Conservation (phyloP, 306 rosid species). For the Acacia acuminata region DNA sequence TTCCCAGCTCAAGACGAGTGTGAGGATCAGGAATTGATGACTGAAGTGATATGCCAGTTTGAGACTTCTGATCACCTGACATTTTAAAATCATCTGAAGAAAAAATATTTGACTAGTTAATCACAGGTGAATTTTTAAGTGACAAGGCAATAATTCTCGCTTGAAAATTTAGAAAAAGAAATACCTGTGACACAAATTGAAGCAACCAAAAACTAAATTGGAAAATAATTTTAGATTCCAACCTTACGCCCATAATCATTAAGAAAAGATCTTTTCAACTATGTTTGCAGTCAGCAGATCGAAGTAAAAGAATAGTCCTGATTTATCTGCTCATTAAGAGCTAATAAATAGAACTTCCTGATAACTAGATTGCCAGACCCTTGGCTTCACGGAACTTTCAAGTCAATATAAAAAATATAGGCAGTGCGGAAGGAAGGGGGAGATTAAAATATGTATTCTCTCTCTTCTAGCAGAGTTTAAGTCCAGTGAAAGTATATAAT, state of each 20-base stretch:
- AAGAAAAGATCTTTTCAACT: constrained; percentile 16
- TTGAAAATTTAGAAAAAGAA: not conserved
- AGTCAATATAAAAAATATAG: not conserved
- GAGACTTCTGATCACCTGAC: constrained; percentile 61
- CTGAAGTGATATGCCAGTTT: constrained; percentile 57
- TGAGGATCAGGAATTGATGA: constrained; percentile 49
- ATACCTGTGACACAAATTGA: not conserved
- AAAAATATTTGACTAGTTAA: constrained; percentile 35
- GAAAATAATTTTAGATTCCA: constrained; percentile 14
- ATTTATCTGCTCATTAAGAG: not conserved
- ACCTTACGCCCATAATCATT: constrained; percentile 1
- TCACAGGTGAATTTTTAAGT: constrained; percentile 20
- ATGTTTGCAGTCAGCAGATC: constrained; percentile 1
- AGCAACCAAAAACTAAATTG: constrained; percentile 14
- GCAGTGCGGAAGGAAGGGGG: not conserved
- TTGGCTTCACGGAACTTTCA: not conserved
- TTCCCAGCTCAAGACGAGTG: constrained; percentile 75
- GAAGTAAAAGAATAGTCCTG: constrained; percentile 18
- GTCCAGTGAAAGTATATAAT: constrained; percentile 7
- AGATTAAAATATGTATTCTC: not conserved
- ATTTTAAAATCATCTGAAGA: constrained; percentile 58
- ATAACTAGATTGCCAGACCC: not conserved
- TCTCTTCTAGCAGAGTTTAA: not conserved
- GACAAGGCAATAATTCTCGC: constrained; percentile 15
- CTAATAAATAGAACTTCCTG: not conserved